Evolutionary conservation across 805 yeast species (phyloP).

Genomic region (Saturnispora besseyi): DNA sequence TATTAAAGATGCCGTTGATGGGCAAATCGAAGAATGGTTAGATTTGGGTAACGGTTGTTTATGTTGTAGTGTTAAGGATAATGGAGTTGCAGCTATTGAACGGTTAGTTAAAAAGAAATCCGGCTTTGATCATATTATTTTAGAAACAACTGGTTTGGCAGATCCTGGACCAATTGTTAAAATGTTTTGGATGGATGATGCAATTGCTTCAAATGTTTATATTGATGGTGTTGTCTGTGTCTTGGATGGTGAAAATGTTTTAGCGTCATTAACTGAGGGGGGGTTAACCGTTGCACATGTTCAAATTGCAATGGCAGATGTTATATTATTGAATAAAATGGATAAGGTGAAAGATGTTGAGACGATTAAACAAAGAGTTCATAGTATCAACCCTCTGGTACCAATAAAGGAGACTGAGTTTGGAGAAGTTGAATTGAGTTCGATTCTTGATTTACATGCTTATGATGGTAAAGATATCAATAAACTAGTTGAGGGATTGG

Average conservation of each 20-base stretch:
- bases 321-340: conserved; percentile 66
- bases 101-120: conserved; percentile 62
- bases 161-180: conserved; percentile 96
- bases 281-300: conserved; percentile 70
- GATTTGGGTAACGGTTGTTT: conserved; percentile 95
- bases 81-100: conserved; percentile 92
- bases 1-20: conserved; percentile 42
- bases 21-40: conserved; percentile 81
- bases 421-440: conserved; percentile 63
- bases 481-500: conserved; percentile 12
- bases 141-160: conserved; percentile 94
- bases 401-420: conserved; percentile 58
- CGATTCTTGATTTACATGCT: conserved; percentile 71
- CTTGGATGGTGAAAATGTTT: conserved; percentile 63
- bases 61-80: conserved; percentile 93
- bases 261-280: conserved; percentile 46
- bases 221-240: conserved; percentile 91
- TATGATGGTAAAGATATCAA: conserved; percentile 40
- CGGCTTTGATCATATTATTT: conserved; percentile 74
- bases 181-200: conserved; percentile 97
- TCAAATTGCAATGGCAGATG: conserved; percentile 87
- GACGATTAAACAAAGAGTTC: conserved; percentile 29
- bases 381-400: conserved; percentile 56
- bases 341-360: conserved; percentile 35
- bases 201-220: conserved; percentile 70